Evolutionary conservation across 306 rosid species (phyloP), one percentile per base, ranked within the genome.

Genomic region (Alnus glutinosa): DNA sequence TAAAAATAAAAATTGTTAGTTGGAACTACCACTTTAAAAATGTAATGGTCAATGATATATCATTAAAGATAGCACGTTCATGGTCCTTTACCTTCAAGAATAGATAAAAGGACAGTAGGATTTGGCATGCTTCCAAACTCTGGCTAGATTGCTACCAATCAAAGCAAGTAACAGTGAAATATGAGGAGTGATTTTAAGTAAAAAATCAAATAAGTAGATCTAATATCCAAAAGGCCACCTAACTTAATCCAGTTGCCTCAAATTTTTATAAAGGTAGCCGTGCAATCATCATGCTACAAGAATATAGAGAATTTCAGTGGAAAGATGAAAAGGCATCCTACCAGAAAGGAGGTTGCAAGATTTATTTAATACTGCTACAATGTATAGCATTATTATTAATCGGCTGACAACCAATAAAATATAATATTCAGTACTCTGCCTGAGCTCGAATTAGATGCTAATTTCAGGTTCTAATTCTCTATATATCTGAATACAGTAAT

Each of bases 401-500:
- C 59, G n/a, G 67, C 23, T 67, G 59, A 79, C 55, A 78, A 68
- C 76, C 84, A 77, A 85, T 68, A 75, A 47, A 61, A 70, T 46
- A 23, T 62, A 32, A 75, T 73, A 83, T 70, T 76, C 55, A 82
- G 62, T 80, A 70, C 2, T 77, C 2, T 77, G 69, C 71, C 82
- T 75, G 58, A 70, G 61, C 58, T 75, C 52, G 79, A 79, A 77
- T 79, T 81, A 75, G 80, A 81, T 73, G 44, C 73, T 75, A 77
- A 76, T 78, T 79, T 16, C 79, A 58, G 79, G 83, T 77, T 63
- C 85, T 82, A 78, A 78, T 83, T 71, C 54, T 81, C 85, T 85
- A 80, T 78, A 81, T 39, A 52, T 51, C 87, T 82, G 83, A 79
- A 84, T 19, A 78, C 76, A 18, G 73, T 34, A 47, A 80, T 15